Evolutionary conservation across 1,284 basidiomycete species (phyloP), one percentile per base, ranked within the genome.

Genomic region (Tilletia caries): DNA sequence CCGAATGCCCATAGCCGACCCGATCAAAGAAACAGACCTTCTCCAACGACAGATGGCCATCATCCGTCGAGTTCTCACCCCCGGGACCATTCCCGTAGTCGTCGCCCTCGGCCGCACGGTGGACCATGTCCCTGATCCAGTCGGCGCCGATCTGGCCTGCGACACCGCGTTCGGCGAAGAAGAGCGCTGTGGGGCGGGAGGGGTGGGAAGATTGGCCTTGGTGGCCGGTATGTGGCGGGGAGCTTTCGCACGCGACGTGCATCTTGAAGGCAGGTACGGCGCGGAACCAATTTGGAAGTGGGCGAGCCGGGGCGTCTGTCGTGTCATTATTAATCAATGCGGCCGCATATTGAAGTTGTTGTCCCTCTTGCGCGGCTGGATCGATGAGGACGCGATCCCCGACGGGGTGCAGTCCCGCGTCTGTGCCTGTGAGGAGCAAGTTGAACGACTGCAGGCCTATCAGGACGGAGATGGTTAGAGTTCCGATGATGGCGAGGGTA

Each of bases 51-150:
- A 78, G 71, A 34, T 77, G 77, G 27, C 75, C 75, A 44, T 78
- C 75, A 33, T 76, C 74, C 13, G 66, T 67, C 33, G 52, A 64
- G 41, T 67, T 64, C 10, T 41, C 32, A 5, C 23, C 37, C 25
- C 46, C 37, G 29, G 1, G 29, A 2, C 29, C 48, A 32, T 58
- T 32, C 18, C 66, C 66, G n/a, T 48, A 37, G 2, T 62, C 33
- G 34, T 46, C 67, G n/a, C 46, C 54, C 20, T 69, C 65, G 20
- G 34, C 37, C 2, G 74, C 68, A 32, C 70, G 50, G 12, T 67
- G 65, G 2, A 78, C 77, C 75, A 78, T 76, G 62, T 75, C 71
- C 44, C 77, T 71, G 15, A 78, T 70, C 66, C 76, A 78, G 12
- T 71, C 68, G 12, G 74, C 74, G 12, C 71, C 74, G 18, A 72